Evolutionary conservation across 805 yeast genomes (phyloP).

Genomic region (Yarrowia sp.): DNA sequence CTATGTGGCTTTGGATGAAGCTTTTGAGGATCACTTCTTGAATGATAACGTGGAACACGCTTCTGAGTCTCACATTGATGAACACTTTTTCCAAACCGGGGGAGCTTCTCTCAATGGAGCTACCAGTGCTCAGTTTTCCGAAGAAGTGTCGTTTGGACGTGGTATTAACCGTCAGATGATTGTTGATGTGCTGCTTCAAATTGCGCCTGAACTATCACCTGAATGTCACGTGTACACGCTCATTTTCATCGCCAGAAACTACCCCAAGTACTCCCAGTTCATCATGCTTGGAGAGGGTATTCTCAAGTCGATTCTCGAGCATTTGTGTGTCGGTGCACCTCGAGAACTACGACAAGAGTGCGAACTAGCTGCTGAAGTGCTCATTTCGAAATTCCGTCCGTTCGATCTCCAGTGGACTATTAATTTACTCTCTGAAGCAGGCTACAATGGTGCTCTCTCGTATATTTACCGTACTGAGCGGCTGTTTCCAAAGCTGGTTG

Average conservation of each 20-base stretch:
- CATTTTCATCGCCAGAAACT: constrained; percentile 74
- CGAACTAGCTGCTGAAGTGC: constrained; percentile 71
- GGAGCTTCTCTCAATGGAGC: constrained; percentile 16
- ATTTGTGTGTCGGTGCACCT: constrained; percentile 45
- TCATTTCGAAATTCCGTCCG: constrained; percentile 67
- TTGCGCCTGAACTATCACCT: constrained; percentile 44
- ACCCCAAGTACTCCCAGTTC: constrained; percentile 83
- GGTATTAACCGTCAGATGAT: constrained; percentile 71
- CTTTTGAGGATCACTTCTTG: constrained; percentile 73
- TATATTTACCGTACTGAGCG: constrained; percentile 55
- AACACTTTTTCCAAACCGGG: constrained; percentile 29
- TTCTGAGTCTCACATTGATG: constrained; percentile 40
- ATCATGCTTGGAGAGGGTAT: constrained; percentile 64
- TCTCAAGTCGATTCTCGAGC: constrained; percentile 49
- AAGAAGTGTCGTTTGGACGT: constrained; percentile 34
- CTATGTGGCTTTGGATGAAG: constrained; percentile 70
- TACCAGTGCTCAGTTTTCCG: constrained; percentile 5
- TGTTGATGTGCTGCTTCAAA: constrained; percentile 65
- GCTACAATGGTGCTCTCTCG: constrained; percentile 58
- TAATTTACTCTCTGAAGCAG: constrained; percentile 51
- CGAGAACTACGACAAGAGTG: constrained; percentile 51
- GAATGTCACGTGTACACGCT: constrained; percentile 45
- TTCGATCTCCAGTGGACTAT: constrained; percentile 50
- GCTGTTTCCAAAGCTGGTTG: constrained; percentile 52
- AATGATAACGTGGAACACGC: constrained; percentile 46